Base-by-base conservation (phyloP, 179 eudicot genomes). In the Heliamphora pulchella region DNA sequence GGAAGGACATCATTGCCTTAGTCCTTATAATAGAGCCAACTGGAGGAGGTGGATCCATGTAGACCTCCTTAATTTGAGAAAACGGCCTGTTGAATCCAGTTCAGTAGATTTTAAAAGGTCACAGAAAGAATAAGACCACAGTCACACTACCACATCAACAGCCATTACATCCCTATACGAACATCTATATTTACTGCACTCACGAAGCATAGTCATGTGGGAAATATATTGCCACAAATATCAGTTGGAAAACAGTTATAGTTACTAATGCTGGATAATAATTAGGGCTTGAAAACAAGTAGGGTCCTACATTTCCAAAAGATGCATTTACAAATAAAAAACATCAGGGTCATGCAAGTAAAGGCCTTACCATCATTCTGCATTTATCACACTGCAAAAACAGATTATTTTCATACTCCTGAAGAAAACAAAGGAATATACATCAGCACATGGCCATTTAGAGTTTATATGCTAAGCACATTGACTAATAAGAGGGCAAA, bases 331-430 rank as follows among this genome's bases (percentile, higher is more conserved):
- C 64, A 68, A 75, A 47, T 20, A 31, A 9, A 59, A 66, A 39
- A 76, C 41, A 59, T 4, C 44, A 53, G 9, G 18, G 48, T 69
- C 47, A 72, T 7, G 74, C 50, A 82, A 59, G 41, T 47, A 48
- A 53, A 83, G 67, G 64, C 84, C 87, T 89, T 81, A 96, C 99
- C 99, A 96, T 94, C 89, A 96, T 96, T 87, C 98, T 87, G 91
- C 99, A 96, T 83, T 96, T 96, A 83, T 96, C 98, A 79, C 99
- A 96, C 92, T 96, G 99, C 86, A 96, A 91, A 86, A 96, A 96
- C 82, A 92, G 81, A 82, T 96, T 94, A 83, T 91, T 92, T 86
- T 87, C 97, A 43, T 96, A 96, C 83, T 96, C 99, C 99, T 96
- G 89, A 84, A 82, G 88, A 84, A 80, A 44, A 55, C 47, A 82